Conservation (phyloP, 371 early-diverging fungal genomes). For the Actinomortierella wolfii region DNA sequence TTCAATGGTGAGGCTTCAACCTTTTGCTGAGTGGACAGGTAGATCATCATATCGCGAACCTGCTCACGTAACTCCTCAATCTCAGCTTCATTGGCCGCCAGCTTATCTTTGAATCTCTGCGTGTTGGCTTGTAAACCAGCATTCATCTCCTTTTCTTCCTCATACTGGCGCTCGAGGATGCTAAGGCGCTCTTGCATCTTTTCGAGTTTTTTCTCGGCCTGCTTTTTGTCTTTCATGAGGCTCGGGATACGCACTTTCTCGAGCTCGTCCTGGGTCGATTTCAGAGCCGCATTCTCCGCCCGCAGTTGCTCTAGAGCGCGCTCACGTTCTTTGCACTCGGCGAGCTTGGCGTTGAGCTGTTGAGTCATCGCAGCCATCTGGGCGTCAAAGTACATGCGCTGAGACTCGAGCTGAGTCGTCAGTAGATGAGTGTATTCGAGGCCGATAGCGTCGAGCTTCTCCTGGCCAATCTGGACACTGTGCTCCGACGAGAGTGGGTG, state of each 20-base stretch:
- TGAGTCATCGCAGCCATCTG: constrained; percentile 60
- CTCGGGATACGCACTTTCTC: constrained; percentile 43
- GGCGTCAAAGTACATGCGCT: constrained; percentile 82
- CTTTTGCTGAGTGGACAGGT: constrained; percentile 46
- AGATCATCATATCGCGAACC: constrained; percentile 51
- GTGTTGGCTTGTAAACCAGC: constrained; percentile 41
- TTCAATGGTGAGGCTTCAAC: constrained; percentile 38
- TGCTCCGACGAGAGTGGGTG: constrained; percentile 12
- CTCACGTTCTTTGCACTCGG: constrained; percentile 34
- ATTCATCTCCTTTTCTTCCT: constrained; percentile 51
- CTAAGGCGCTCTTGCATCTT: constrained; percentile 43
- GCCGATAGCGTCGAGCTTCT: constrained; percentile 76
- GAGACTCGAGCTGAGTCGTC: constrained; percentile 84
- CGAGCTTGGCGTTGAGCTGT: constrained; percentile 49
- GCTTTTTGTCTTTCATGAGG: constrained; percentile 42
- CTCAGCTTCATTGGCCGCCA: constrained; percentile 40
- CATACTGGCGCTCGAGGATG: constrained; percentile 42
- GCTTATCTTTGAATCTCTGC: constrained; percentile 22
- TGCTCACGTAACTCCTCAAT: constrained; percentile 49
- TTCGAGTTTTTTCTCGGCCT: constrained; percentile 47
- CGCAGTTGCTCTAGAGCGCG: constrained; percentile 29
- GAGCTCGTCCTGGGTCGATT: constrained; percentile 21
- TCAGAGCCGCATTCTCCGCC: constrained; percentile 27
- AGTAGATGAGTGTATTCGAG: constrained; percentile 80
- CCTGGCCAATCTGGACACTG: constrained; percentile 44